Evolutionary conservation across 768 basidiomycete species (phyloP), one percentile per base, ranked within the genome.

Genomic region (Sarcomyxa edulis): DNA sequence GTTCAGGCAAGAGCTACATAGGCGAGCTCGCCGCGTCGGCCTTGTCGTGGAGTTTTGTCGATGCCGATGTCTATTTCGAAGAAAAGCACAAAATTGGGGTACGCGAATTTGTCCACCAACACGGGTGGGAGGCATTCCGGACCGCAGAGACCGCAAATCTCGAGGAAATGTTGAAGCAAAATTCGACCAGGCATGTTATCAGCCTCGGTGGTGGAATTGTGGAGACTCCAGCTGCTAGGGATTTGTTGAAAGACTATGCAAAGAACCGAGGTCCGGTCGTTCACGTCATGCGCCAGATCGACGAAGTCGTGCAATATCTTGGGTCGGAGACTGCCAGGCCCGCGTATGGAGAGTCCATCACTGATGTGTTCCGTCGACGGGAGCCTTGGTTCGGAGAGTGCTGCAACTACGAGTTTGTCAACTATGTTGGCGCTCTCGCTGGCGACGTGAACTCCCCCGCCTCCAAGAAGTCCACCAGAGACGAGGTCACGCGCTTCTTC

Each of bases 141-240:
- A 68, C 61, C 11, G 84, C 81, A 1, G 96, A 99, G 61, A 64
- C 75, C 0, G 72, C 66, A 7, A 69, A 84, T 36, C 69, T 97
- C 8, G 60, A 74, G 21, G 77, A 87, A 27, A 68, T 96, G 27
- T 66, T 95, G 12, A 64, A 68, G 9, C 68, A 76, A 36, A 63
- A 71, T 28, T 62, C 71, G 4, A 71, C 70, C 12, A 65, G 69
- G 0, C 80, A 91, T 58, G 71, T 97, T 38, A 76, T 98, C 56
- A 91, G 87, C 47, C 78, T 96, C 14, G 95, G 96, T 3, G 96
- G 96, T 3, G 95, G 95, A 1, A 81, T 98, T 41, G 90, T 98
- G 21, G 95, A 99, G 61, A 87, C 81, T 0, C 71, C 81, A 1
- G 72, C 68, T 28, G 85, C 90, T 9, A 70, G 94, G 21, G 68